Evolutionary conservation across 1,284 basidiomycete genomes (phyloP).

Genomic region (Waitea zeae): DNA sequence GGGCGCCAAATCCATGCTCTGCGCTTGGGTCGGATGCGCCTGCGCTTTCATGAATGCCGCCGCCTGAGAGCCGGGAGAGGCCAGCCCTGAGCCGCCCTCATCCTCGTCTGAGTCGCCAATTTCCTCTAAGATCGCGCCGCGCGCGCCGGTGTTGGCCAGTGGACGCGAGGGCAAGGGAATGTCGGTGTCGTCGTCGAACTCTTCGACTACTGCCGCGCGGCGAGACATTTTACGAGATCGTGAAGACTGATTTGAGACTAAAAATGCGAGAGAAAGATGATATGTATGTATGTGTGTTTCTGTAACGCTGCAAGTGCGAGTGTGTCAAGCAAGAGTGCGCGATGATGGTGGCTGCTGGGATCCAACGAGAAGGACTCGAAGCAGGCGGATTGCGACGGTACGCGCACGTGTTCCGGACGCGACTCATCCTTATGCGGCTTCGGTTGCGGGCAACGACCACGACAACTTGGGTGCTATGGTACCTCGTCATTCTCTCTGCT

Average conservation of each 20-base stretch:
- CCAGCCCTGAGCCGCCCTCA: slow-evolving; percentile 24
- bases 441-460: too few relatives aligned
- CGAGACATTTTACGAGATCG: slow-evolving; percentile 41
- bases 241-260: too few relatives aligned
- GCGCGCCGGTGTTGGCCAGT: slow-evolving; percentile 45
- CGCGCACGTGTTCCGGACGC: too few relatives aligned
- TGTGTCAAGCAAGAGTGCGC: too few relatives aligned
- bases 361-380: too few relatives aligned
- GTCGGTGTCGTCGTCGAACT: slow-evolving; percentile 85
- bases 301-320: too few relatives aligned
- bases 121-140: slow-evolving; percentile 65
- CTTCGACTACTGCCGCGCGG: slow-evolving; percentile 37
- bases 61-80: slow-evolving; percentile 6
- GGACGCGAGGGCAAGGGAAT: slow-evolving; percentile 50
- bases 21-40: slow-evolving; percentile 12
- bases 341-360: too few relatives aligned
- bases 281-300: too few relatives aligned
- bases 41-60: slow-evolving; percentile 16
- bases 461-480: too few relatives aligned
- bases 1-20: slow-evolving; percentile 46
- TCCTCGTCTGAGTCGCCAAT: slow-evolving; percentile 21
- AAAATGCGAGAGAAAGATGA: too few relatives aligned
- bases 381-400: too few relatives aligned
- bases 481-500: not conserved
- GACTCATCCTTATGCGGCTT: too few relatives aligned